Evolutionary conservation across 2,329 filamentous ascomycete genomes (phyloP).

Genomic region (Aspergillus clavatus): DNA sequence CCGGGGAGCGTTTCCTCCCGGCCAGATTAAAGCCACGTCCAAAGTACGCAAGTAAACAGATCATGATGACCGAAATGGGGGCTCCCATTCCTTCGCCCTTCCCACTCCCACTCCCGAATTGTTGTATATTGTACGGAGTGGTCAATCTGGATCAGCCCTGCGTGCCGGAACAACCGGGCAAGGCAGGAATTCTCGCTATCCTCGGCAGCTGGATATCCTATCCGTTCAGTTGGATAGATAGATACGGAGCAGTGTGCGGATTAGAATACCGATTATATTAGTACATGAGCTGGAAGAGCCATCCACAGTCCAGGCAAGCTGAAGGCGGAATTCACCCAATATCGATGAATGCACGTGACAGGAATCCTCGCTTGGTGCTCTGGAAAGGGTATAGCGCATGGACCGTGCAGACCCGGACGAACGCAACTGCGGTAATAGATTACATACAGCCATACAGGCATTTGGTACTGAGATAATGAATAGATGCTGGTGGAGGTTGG

Average conservation of each 20-base stretch:
- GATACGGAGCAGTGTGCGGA: too few relatives aligned
- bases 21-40: too few relatives aligned
- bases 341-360: conserved; percentile 7
- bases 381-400: conserved; percentile 10
- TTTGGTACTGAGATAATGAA: too few relatives aligned
- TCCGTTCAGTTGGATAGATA: too few relatives aligned
- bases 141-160: too few relatives aligned
- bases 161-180: neutral
- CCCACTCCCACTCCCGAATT: neutral
- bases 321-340: neutral
- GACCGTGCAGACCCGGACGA: conserved; percentile 13
- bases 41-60: neutral
- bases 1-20: too few relatives aligned
- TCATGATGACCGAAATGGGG: neutral
- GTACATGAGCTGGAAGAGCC: too few relatives aligned
- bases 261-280: too few relatives aligned
- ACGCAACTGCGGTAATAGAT: conserved; percentile 6
- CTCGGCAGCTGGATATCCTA: too few relatives aligned
- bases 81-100: too few relatives aligned
- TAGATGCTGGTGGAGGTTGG: too few relatives aligned
- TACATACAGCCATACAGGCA: neutral
- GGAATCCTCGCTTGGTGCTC: conserved; percentile 12
- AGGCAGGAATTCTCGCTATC: neutral
- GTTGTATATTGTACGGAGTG: neutral
- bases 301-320: conserved; percentile 1